These are phyloP conservation scores for Solanum bulbocastanum DNA, from an alignment of 257 asterid genomes.

Conservation along the genomic window DNA sequence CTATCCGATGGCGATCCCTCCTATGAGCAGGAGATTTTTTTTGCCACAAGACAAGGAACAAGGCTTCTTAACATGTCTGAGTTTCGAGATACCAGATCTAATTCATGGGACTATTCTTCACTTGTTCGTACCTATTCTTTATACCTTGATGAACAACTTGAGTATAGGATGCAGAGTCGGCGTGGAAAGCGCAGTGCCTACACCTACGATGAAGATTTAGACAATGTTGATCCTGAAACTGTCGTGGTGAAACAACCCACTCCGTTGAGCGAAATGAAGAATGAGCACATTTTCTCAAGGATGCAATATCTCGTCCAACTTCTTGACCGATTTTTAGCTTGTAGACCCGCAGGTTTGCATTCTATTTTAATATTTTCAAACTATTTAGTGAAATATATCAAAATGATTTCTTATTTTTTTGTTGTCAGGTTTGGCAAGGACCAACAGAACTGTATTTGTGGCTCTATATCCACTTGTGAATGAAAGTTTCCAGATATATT, in stretches of 20 bases:
- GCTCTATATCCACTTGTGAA: slow-evolving; percentile 71
- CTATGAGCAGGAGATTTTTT: slow-evolving; percentile 79
- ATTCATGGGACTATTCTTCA: slow-evolving; percentile 88
- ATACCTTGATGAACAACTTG: slow-evolving; percentile 82
- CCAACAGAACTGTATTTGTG: slow-evolving; percentile 48
- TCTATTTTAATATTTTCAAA: neutral
- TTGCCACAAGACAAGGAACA: slow-evolving; percentile 79
- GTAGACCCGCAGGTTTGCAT: slow-evolving; percentile 76
- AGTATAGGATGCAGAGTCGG: slow-evolving; percentile 56
- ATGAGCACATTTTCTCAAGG: slow-evolving; percentile 42
- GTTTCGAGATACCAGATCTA: slow-evolving; percentile 45
- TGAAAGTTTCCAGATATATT: slow-evolving; percentile 66
- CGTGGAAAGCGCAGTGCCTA: slow-evolving; percentile 41
- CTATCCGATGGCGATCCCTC: slow-evolving; percentile 68
- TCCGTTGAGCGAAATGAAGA: slow-evolving; percentile 54
- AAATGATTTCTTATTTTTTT: neutral
- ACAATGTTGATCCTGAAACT: slow-evolving; percentile 1
- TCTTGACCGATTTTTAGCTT: slow-evolving; percentile 67
- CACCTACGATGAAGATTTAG: slow-evolving; percentile 21
- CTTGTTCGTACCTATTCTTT: slow-evolving; percentile 69
- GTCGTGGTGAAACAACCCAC: slow-evolving; percentile 15
- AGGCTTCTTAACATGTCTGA: slow-evolving; percentile 87
- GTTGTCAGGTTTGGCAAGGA: slow-evolving; percentile 49
- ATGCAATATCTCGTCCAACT: slow-evolving; percentile 64
- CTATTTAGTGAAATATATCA: neutral